Conservation (phyloP, 2,329 filamentous ascomycete genomes). For the Phialophora macrospora region DNA sequence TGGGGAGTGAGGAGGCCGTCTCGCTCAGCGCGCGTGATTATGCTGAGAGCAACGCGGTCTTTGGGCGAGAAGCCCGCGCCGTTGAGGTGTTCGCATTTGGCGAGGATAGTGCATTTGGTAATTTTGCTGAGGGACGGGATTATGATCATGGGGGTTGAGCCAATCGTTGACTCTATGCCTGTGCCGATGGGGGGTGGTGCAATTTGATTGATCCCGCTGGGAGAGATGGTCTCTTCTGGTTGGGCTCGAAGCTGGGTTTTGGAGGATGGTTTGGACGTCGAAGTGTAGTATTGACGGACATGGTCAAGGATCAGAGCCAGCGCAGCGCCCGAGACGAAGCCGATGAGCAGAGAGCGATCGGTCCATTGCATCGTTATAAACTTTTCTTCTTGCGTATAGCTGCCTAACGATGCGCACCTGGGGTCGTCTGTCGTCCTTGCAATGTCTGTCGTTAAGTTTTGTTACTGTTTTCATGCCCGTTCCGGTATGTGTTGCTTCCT, state of each 20-base stretch:
- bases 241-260: neutral
- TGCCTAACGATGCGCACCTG: neutral
- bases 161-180: constrained; percentile 90
- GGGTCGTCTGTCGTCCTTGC: neutral
- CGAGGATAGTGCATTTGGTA: constrained; percentile 87
- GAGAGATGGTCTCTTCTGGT: constrained; percentile 3
- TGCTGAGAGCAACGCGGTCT: constrained; percentile 88
- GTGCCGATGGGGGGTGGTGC: constrained; percentile 15
- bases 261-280: neutral
- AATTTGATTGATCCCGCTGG: neutral
- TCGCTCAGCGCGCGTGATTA: constrained; percentile 83
- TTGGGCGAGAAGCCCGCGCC: constrained; percentile 93
- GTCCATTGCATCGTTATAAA: constrained; percentile 26
- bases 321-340: constrained; percentile 46
- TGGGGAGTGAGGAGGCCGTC: constrained; percentile 75
- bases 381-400: neutral
- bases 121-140: constrained; percentile 84
- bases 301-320: constrained; percentile 28
- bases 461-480: too few relatives aligned
- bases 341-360: constrained; percentile 50
- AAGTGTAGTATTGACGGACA: constrained; percentile 19
- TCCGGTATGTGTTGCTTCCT: neutral
- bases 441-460: neutral
- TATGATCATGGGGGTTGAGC: constrained; percentile 85
- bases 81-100: constrained; percentile 95